Base-by-base conservation (phyloP, 495 filamentous ascomycete genomes). In the Aspergillus funiculosus region DNA sequence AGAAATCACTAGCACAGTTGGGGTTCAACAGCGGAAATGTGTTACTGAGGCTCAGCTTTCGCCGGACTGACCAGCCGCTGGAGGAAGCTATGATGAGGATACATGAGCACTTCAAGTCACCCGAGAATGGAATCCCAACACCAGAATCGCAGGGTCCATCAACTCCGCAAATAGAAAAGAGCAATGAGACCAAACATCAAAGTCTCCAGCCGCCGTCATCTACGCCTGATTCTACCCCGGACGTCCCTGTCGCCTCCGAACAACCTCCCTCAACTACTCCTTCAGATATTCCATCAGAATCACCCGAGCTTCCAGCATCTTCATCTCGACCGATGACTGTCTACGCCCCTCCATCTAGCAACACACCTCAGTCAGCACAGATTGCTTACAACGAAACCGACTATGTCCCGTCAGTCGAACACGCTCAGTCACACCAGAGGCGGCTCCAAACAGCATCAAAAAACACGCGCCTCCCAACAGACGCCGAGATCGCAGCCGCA, bases 11-110 rank as follows among this genome's bases (percentile, higher is more conserved):
- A 20, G 80, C 80, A n/a, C 85, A 94, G 55, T 65, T 95, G 22
- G 92, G 92, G 1, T 83, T 89, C 54, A 94, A 86, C 57, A 81
- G 77, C 37, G 91, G 92, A 4, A 87, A 76, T 61, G 77, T 84
- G 4, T 64, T 94, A n/a, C 68, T 96, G 24, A 73, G 85, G 18
- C 67, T 97, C 26, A 79, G 71, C 41, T 96, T 90, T 66, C 78
- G 73, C 54, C 73, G 69, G 42, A 91, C 86, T 5, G 78, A 85
- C 19, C 79, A 79, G 47, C 89, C 89, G 6, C 69, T 96, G 17
- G 88, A 87, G 53, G 84, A 88, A 51, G 91, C 92, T 13, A 83
- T 95, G 82, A 64, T 62, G 31, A 78, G 91, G 60, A 95, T 97
- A 50, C 73, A 71, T 14, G 68, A 75, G 45, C 87, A 83, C 58